These are phyloP conservation scores for Ogataea philodendri DNA, from an alignment of 805 yeast species.

Conservation along the genomic window DNA sequence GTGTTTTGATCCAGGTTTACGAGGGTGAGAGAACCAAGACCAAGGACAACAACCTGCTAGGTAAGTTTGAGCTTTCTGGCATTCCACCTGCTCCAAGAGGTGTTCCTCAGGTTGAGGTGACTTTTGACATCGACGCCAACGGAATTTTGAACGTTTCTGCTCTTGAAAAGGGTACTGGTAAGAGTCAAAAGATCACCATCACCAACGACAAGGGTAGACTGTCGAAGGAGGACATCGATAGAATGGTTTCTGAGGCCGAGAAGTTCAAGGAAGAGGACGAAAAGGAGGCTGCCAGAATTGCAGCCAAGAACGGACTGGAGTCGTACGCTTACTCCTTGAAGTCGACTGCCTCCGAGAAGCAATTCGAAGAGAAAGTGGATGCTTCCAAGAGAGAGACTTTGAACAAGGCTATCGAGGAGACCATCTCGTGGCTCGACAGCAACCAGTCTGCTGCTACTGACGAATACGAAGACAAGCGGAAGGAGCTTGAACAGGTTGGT, in stretches of 20 bases:
- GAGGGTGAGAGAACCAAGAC: slow-evolving; percentile 83
- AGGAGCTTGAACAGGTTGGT: slow-evolving; percentile 92
- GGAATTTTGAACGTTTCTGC: slow-evolving; percentile 64
- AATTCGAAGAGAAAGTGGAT: slow-evolving; percentile 37
- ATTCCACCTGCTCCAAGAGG: slow-evolving; percentile 80
- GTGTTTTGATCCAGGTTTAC: slow-evolving; percentile 73
- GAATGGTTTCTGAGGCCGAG: slow-evolving; percentile 65
- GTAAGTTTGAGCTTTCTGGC: slow-evolving; percentile 67
- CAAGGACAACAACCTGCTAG: slow-evolving; percentile 72
- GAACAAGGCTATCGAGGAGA: slow-evolving; percentile 74
- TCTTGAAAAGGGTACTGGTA: slow-evolving; percentile 53
- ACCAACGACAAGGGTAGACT: slow-evolving; percentile 52
- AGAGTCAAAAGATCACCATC: slow-evolving; percentile 49
- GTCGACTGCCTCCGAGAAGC: slow-evolving; percentile 41
- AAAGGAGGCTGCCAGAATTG: slow-evolving; percentile 54
- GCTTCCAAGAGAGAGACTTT: slow-evolving; percentile 54
- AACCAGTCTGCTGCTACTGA: slow-evolving; percentile 92
- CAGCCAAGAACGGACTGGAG: slow-evolving; percentile 57
- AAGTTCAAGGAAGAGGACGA: slow-evolving; percentile 62
- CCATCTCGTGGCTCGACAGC: slow-evolving; percentile 84
- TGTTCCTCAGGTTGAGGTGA: slow-evolving; percentile 72
- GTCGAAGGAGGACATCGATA: slow-evolving; percentile 60
- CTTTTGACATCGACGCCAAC: slow-evolving; percentile 79
- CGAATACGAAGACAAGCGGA: slow-evolving; percentile 89
- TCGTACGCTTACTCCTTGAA: slow-evolving; percentile 56